Base-by-base conservation (phyloP, 2,329 filamentous ascomycete species). In the Penicillium nordicum region DNA sequence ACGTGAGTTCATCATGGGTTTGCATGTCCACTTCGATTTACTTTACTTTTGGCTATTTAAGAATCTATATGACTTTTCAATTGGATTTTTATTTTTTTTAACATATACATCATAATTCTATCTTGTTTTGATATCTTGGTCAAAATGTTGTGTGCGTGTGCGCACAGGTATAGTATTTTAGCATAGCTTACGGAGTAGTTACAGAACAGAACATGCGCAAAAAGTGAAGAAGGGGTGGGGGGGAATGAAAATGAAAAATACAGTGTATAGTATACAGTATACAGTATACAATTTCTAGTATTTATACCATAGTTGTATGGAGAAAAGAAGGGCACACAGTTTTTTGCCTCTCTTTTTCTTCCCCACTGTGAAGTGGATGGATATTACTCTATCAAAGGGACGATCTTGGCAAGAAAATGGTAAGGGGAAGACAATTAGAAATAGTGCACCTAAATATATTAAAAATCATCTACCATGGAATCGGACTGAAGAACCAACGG, bases 1-100 rank as follows among this genome's bases (percentile, higher is more conserved):
- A 73, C 70, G 70, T 72, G 70, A 64, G 63, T 69, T 67, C 68
- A 67, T 71, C 68, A 72, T 70, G 64, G 64, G 65, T 63, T 67
- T 64, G 62, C 57, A 40, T 27, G 52, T 32, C 48, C 5, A 38
- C n/a, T 41, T 23, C 4, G 6, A 21, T 46, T 37, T 29, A 46
- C 14, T 52, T 37, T 12, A 6, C 12, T 46, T 21, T 52, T 36
- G 12, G 6, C 7, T 32, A 27, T 27, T 27, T 42, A 47, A 9
- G 9, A 18, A 30, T 32, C 18, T 37, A 8, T 18, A 34, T 27
- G 12, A 18, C n/a, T 41, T 23, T 21, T 10, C 4, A 18, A 34
- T 38, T 7, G 41, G 25, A 9, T 27, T 27, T 27, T 27, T 27
- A 14, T 18, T 45, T 21, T 38, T 42, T 10, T 21, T 29, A 21